Evolutionary conservation across 2,329 filamentous ascomycete genomes (phyloP), one percentile per base, ranked within the genome.

Genomic region (Pseudogymnoascus sp.): DNA sequence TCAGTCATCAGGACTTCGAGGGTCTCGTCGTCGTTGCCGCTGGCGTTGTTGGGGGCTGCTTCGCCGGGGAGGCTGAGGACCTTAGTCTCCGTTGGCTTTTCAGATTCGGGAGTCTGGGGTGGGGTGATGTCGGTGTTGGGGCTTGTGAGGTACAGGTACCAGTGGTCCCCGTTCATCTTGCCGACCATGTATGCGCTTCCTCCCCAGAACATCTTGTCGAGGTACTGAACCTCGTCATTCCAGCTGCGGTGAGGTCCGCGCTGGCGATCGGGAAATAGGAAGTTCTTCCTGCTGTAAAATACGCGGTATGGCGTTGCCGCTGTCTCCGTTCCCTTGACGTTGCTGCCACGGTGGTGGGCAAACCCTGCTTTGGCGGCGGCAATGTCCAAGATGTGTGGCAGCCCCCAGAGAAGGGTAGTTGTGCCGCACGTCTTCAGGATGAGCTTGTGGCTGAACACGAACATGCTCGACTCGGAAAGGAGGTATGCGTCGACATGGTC

Each of bases 121-220:
- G 92, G 91, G 0, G 92, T 96, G 66, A 95, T 79, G 60, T 83
- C 79, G 57, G 84, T 87, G 72, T 88, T 87, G 16, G 94, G 93
- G 59, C 90, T 90, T 11, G 94, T 97, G 70, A 97, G 87, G 77
- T 99, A 99, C 61, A 99, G 79, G 73, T 97, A 97, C 94, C 94
- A 99, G 70, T 99, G 94, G 74, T 99, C 94, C 62, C 94, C 93
- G 69, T 99, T 99, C 93, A 97, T 97, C 78, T 97, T 97, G 71
- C 94, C 94, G 66, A 99, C 95, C 92, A 97, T 96, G 75, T 99
- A 99, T 58, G 94, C 94, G 74, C 93, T 97, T 61, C 94, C 94
- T 61, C 90, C 88, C 64, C 89, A 81, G 73, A 99, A 97, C 75
- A 92, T 90, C 72, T 89, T 88, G 76, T 99, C 94, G 65, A 99